Evolutionary conservation across 2,329 filamentous ascomycete genomes (phyloP).

Genomic region (Fusarium albidum): DNA sequence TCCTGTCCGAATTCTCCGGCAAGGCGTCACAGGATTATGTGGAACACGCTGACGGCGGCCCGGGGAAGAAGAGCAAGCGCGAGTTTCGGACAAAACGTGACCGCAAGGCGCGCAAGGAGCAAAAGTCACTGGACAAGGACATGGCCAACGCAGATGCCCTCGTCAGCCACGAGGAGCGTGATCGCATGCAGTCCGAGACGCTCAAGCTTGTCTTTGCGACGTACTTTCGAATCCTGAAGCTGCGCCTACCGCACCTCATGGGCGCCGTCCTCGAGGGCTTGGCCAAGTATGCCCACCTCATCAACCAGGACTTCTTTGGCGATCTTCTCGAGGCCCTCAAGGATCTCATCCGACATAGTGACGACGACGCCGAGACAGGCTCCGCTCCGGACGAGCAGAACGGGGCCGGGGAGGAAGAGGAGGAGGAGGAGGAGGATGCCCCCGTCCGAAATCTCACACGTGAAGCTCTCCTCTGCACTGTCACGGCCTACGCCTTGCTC

Average conservation of each 20-base stretch:
- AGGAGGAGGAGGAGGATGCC: conserved; percentile 53
- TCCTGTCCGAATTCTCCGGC: conserved; percentile 86
- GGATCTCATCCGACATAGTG: conserved; percentile 84
- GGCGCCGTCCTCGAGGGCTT: conserved; percentile 96
- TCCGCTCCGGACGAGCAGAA: conserved; percentile 54
- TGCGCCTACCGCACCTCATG: conserved; percentile 83
- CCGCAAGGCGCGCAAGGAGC: conserved; percentile 84
- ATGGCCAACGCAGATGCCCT: conserved; percentile 91
- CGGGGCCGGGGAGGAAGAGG: conserved; percentile 52
- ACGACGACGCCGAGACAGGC: conserved; percentile 60
- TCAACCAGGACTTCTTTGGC: conserved; percentile 99
- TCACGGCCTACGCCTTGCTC: conserved; percentile 95
- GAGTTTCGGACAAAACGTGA: conserved; percentile 90
- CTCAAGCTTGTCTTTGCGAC: conserved; percentile 94
- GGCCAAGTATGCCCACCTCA: conserved; percentile 92
- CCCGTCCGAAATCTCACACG: conserved; percentile 77
- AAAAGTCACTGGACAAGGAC: conserved; percentile 89
- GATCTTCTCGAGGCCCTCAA: conserved; percentile 94
- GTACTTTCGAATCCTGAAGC: conserved; percentile 94
- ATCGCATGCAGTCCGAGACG: conserved; percentile 94
- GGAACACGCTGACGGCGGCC: conserved; percentile 56
- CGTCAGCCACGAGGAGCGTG: conserved; percentile 90
- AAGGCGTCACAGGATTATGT: conserved; percentile 83
- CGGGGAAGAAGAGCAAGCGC: conserved; percentile 74
- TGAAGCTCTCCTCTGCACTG: conserved; percentile 91